Evolutionary conservation across 495 filamentous ascomycete species (phyloP).

Genomic region (Jackrogersella multiformis): DNA sequence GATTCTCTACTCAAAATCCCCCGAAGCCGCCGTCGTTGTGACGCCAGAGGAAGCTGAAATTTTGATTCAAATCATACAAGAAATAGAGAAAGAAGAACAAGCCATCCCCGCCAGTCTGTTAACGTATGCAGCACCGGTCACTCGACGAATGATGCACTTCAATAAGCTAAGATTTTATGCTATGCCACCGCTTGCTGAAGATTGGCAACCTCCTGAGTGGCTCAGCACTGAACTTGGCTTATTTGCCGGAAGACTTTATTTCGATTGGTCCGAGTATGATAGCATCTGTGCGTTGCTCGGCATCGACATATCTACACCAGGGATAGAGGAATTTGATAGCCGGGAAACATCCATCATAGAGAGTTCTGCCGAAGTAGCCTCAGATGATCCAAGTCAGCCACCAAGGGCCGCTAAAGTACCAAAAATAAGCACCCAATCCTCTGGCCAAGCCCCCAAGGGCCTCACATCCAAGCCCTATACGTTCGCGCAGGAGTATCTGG

Average conservation of each 20-base stretch:
- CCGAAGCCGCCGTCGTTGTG: conserved; percentile 56
- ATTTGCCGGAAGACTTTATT: conserved; percentile 64
- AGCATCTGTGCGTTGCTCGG: conserved; percentile 40
- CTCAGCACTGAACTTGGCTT: conserved; percentile 63
- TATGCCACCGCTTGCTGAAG: conserved; percentile 52
- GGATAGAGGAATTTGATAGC: conserved; percentile 25
- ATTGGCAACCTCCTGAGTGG: conserved; percentile 56
- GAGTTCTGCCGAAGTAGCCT: background rate
- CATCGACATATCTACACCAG: conserved; percentile 21
- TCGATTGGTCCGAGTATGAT: conserved; percentile 56
- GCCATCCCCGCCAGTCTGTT: conserved; percentile 48
- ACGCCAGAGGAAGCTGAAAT: conserved; percentile 64
- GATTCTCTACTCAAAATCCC: conserved; percentile 43
- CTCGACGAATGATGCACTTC: conserved; percentile 63
- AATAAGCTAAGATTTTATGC: conserved; percentile 58
- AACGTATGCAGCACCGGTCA: conserved; percentile 63
- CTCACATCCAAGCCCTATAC: conserved; percentile 42
- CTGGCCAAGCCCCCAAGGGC: background rate
- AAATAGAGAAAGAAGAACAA: background rate
- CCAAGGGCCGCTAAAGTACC: background rate
- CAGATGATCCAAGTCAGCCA: background rate
- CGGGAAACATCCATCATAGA: conserved; percentile 11
- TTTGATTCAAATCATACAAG: conserved; percentile 55
- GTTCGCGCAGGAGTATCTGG: conserved; percentile 63
- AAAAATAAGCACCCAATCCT: background rate